Percentiles rank a stretch among this genome's conserved stretches.
These are phyloP conservation scores for Pyrenophora seminiperda DNA, from an alignment of 2,329 filamentous ascomycete species.

Conservation along the genomic window DNA sequence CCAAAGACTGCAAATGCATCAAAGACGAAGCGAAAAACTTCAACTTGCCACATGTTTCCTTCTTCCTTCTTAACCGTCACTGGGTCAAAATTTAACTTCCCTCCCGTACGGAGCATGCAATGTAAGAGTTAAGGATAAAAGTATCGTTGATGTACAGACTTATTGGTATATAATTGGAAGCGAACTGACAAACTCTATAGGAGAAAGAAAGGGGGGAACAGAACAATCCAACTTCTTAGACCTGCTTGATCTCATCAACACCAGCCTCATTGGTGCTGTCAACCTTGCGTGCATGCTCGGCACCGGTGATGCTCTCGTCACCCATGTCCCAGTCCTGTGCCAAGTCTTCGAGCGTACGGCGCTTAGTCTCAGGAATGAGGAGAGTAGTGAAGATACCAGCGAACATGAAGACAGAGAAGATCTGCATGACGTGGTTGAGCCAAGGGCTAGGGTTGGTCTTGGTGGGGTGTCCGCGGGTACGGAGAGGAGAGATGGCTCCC, in stretches of 20 bases:
- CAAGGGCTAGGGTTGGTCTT: conserved; percentile 59
- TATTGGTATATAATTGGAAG: too few species aligned
- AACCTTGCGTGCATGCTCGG: conserved; percentile 23
- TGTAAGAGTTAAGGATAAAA: background rate
- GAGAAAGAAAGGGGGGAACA: background rate
- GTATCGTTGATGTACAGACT: background rate
- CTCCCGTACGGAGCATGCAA: too few species aligned
- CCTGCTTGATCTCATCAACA: conserved; percentile 15
- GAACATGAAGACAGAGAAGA: conserved; percentile 82
- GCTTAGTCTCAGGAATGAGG: conserved; percentile 77
- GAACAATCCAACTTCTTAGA: background rate
- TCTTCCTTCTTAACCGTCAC: too few species aligned
- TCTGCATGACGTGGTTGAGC: conserved; percentile 75
- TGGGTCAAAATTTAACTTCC: too few species aligned
- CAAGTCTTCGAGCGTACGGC: conserved; percentile 73
- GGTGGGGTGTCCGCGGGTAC: conserved; percentile 56
- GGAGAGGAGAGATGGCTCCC: conserved; percentile 54
- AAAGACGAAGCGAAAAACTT: too few species aligned
- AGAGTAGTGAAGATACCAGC: conserved; percentile 70
- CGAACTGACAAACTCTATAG: too few species aligned
- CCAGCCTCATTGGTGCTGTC: conserved; percentile 31
- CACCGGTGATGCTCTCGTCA: conserved; percentile 39
- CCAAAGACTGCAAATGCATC: too few species aligned
- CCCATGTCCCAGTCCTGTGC: conserved; percentile 51
- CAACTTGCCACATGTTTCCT: too few species aligned